A percentile compares a stretch with the other conserved stretches of the same genome.
These are phyloP conservation scores for Thuidium tamariscinum DNA, from an alignment of 225 moss, liverwort and hornwort genomes.

Conservation along the genomic window DNA sequence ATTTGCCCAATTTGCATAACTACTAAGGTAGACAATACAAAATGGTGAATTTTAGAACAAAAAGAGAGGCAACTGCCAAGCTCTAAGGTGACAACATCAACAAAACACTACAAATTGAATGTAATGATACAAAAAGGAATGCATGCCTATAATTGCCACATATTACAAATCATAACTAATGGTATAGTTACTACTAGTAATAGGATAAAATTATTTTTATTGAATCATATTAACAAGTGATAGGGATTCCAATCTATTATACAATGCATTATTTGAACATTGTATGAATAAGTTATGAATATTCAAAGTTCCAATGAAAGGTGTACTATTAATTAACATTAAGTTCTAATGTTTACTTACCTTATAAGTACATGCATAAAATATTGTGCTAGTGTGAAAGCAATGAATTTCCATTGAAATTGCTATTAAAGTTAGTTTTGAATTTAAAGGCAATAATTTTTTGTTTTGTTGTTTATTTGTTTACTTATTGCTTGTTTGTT, in stretches of 20 bases:
- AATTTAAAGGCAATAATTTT: rapidly evolving
- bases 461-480: background rate
- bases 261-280: background rate
- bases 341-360: background rate
- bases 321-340: background rate
- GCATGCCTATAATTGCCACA: background rate
- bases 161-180: background rate
- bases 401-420: background rate
- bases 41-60: background rate
- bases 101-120: background rate
- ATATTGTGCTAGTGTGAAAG: too few relatives aligned
- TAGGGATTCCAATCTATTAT: background rate
- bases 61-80: rapidly evolving
- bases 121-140: background rate
- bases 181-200: background rate
- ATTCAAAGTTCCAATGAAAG: background rate
- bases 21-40: background rate
- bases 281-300: background rate
- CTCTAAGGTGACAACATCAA: rapidly evolving
- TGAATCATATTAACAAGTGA: background rate
- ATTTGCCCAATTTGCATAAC: background rate
- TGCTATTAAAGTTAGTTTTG: background rate
- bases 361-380: background rate
- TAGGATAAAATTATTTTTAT: background rate
- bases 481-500: too few relatives aligned